These are phyloP conservation scores for Ganoderma boninense DNA, from an alignment of 1,284 basidiomycete genomes.

Conservation along the genomic window DNA sequence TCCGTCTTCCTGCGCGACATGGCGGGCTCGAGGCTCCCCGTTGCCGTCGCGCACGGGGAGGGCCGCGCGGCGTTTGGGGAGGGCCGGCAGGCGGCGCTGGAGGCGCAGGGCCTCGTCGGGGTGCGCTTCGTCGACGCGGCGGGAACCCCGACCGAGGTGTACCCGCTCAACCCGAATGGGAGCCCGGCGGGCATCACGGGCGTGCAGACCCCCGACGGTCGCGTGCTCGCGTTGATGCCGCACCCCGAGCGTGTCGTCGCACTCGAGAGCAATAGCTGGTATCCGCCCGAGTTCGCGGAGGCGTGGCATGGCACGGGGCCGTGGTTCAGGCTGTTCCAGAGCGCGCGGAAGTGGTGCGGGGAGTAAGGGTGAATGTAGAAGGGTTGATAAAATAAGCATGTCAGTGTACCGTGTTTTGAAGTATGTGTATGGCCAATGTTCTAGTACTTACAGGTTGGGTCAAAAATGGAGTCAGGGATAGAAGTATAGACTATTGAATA, in stretches of 20 bases:
- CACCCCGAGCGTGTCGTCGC: constrained; percentile 88
- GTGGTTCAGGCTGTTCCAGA: constrained; percentile 97
- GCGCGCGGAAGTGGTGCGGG: constrained; percentile 73
- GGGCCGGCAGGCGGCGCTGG: constrained; percentile 51
- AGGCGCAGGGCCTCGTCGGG: constrained; percentile 64
- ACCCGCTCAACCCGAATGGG: constrained; percentile 98
- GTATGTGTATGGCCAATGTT: not conserved
- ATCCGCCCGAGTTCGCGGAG: constrained; percentile 63
- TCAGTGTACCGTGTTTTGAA: not conserved
- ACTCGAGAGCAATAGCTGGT: constrained; percentile 89
- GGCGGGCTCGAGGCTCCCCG: constrained; percentile 87
- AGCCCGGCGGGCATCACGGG: constrained; percentile 89
- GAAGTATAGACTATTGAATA: not conserved
- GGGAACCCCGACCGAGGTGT: constrained; percentile 74
- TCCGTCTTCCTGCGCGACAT: constrained; percentile 92
- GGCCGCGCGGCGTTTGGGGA: constrained; percentile 81
- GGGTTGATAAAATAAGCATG: not conserved
- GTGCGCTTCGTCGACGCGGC: constrained; percentile 81
- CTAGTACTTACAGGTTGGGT: not conserved
- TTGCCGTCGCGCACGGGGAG: constrained; percentile 97
- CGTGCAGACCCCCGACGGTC: constrained; percentile 85
- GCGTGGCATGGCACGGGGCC: constrained; percentile 81
- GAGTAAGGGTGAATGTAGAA: constrained; percentile 11
- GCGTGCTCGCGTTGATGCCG: constrained; percentile 96
- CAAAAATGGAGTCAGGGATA: not conserved